Base-by-base conservation (phyloP, 768 basidiomycete species). In the Phaeolepiota aurea region DNA sequence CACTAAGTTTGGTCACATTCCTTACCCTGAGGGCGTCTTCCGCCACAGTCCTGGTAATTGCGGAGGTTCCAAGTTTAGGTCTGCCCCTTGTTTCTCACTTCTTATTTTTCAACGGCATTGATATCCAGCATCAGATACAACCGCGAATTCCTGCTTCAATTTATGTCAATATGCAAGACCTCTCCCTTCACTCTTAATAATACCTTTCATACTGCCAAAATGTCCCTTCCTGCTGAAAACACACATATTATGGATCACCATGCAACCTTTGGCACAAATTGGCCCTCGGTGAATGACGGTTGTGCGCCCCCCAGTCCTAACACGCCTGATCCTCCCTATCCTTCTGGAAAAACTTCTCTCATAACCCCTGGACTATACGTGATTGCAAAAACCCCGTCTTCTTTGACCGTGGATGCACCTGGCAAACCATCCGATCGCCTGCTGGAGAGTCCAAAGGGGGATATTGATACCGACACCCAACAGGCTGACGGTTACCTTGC, bases 141-240 rank as follows among this genome's bases (percentile, higher is more conserved):
- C 59, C 90, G 93, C 23, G 90, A 93, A 14, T 99, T 99, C 79
- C 75, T 99, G 18, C 64, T 99, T 44, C 94, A 99, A 57, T 99
- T 99, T 68, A 92, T 96, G 87, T 63, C 66, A 18, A 64, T 94
- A 44, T 99, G 96, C 72, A 87, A 19, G 76, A 82, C 52, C 71
- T 79, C 52, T 46, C 65, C 35, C 45, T 66, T 37, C 66, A 71
- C 54, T 47, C 53, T 3, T n/a, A n/a, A n/a, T n/a, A n/a, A n/a
- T n/a, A n/a, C n/a, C n/a, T n/a, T n/a, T n/a, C n/a, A n/a, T n/a
- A n/a, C n/a, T n/a, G n/a, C n/a, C n/a, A n/a, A n/a, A n/a, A n/a
- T n/a, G n/a, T n/a, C n/a, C n/a, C n/a, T n/a, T n/a, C n/a, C n/a
- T n/a, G n/a, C n/a, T n/a, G n/a, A n/a, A n/a, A n/a, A n/a, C n/a